Base-by-base conservation (phyloP, 2,329 filamentous ascomycete genomes). In the Xylariaceae sp. region DNA sequence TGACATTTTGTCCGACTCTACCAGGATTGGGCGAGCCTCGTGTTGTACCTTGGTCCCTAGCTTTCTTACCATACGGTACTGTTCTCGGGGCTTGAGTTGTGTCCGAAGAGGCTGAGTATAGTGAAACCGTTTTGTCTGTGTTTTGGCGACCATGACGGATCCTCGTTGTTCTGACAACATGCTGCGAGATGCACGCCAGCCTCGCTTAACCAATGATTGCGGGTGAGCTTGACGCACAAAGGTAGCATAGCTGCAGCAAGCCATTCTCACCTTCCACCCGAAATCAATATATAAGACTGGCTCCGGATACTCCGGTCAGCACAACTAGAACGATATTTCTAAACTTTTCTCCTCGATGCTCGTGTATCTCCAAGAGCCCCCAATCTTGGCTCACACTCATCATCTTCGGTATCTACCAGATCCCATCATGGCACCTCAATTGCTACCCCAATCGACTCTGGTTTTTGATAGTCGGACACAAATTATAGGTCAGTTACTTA, bases 401-500 rank as follows among this genome's bases (percentile, higher is more conserved):
- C 50, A 33, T 34, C 47, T 39, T 59, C 53, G 45, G 40, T 41
- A 56, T 50, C 53, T 43, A 29, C 40, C 36, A 55, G 39, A 58
- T 33, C 45, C 34, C 56, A 59, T 23, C 21, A 69, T 69, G 67
- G 62, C 60, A 17, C 57, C 58, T 8, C 41, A 33, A 21, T 24
- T 48, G 36, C 17, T 23, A 43, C 23, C 59, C 16, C 23, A 46
- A 2, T 59, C 49, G 6, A 28, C 49, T 33, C 45, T 56, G 14
- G 31, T 58, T 40, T 64, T 67, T 47, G 67, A 71, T 33, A 64
- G 60, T 44, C 65, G 64, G 33, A 58, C 58, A 16, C 68, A 71
- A 51, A 64, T 69, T 49, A 58, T 67, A 62, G 67, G 68, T 64
- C 52, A 60, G 65, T 56, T 6, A n/a, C 29, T 16, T 23, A 29